Base-by-base conservation (phyloP, 208 protist genomes). In the Vickermania spadyakhi region DNA sequence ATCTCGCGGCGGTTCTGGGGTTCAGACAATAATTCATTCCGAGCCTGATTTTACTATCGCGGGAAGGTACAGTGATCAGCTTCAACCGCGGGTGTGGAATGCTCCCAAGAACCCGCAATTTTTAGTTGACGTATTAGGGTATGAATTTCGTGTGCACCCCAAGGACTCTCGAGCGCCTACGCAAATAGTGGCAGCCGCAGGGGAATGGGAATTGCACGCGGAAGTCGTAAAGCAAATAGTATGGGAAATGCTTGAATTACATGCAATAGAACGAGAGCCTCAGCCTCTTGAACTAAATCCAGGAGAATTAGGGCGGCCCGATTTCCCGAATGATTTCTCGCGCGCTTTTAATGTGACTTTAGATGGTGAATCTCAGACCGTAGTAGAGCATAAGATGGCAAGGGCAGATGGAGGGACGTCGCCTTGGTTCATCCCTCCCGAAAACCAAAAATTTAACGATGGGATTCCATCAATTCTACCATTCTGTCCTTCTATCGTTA, bases 101-200 rank as follows among this genome's bases (percentile, higher is more conserved):
- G 58, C 81, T 5, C 84, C 86, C 5, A 66, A 81, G 61, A 86
- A 88, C 63, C 70, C 73, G 28, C 67, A 45, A 22, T 96, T 91
- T 62, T 62, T 75, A 2, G 86, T 96, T n/a, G 71, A 65, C 14
- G 64, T 61, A 28, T 80, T 96, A 52, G 89, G 89, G 14, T 96
- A 73, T 56, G 89, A 96, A 59, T 96, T 96, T 52, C 86, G 86
- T 54, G 86, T 96, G 7, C 86, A 96, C 70, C 86, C 79, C 1
- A 68, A 82, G 13, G 89, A 96, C 58, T 84, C 86, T n/a, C 75
- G 89, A 2, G 81, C 78, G 2, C 28, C 29, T 23, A 72, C 72
- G 27, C 89, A 96, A 62, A 91, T 96, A 57, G 84, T 87, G 54
- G 75, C 27, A 3, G 82, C 74, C 1, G 84, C 78, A 0, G 66